A percentile compares a stretch with the other conserved stretches of the same genome.
Conservation (phyloP, 148 eudicot species). For the Cornus florida region DNA sequence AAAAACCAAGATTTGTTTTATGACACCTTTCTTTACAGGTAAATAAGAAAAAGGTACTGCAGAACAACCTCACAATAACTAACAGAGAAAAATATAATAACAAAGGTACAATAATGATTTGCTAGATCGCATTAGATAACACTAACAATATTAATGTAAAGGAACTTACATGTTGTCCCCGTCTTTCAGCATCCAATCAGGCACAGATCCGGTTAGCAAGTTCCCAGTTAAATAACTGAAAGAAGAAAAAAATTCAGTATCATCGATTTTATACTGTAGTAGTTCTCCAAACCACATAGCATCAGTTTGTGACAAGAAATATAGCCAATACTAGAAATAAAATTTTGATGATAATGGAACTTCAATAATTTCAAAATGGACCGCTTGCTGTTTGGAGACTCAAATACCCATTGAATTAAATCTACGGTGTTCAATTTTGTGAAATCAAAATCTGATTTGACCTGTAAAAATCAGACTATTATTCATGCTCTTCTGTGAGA, state of each 20-base stretch:
- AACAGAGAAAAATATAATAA: background rate
- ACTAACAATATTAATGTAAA: background rate
- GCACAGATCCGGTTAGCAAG: slow-evolving; percentile 24
- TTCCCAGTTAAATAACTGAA: slow-evolving; percentile 28
- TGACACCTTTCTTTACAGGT: background rate
- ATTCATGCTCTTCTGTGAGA: background rate
- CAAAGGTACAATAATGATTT: background rate
- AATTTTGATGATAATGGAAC: background rate
- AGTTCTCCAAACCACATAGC: background rate
- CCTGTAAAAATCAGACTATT: background rate
- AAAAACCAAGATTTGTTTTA: no score
- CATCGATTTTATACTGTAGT: background rate
- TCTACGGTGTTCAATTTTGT: background rate
- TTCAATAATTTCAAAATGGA: background rate
- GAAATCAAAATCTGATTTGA: background rate
- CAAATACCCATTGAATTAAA: background rate
- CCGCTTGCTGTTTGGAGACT: background rate
- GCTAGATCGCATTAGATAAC: background rate
- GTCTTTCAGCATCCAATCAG: slow-evolving; percentile 22
- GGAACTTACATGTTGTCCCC: slow-evolving; percentile 19
- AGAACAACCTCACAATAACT: no score
- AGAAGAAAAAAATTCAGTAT: background rate
- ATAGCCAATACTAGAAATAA: background rate
- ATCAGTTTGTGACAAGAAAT: background rate
- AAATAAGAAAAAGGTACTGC: no score